phyloP scores from a whole-genome alignment of 106 monocot genomes.

The Xerophyta viscosa region DNA sequence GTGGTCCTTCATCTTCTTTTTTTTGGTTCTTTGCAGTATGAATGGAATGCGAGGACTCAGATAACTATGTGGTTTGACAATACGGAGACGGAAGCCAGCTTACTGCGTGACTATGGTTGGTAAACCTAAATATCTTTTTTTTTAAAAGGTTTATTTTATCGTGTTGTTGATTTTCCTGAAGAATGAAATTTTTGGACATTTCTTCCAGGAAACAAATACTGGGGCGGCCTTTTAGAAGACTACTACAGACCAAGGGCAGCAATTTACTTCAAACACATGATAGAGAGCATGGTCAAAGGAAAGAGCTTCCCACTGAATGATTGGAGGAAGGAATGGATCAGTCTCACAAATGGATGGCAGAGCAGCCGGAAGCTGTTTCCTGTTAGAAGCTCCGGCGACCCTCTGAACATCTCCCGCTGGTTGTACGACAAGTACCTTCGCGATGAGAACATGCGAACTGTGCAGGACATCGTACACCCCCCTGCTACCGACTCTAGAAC shows the following conservation, averaged over 20 bases:
- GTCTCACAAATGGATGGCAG: constrained; percentile 59
- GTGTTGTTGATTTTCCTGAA: too few species aligned
- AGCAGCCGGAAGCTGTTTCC: constrained; percentile 29
- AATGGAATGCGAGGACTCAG: constrained; percentile 70
- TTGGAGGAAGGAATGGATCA: constrained; percentile 62
- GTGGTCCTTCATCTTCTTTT: too few species aligned
- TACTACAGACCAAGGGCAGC: constrained; percentile 43
- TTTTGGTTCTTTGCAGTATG: too few species aligned
- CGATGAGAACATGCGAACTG: background rate
- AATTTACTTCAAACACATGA: constrained; percentile 44
- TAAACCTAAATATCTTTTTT: too few species aligned
- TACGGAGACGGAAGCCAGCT: constrained; percentile 37
- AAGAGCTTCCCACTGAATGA: constrained; percentile 29
- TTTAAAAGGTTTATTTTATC: too few species aligned
- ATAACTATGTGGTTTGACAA: constrained; percentile 78
- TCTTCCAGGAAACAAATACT: constrained; percentile 51
- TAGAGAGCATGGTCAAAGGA: constrained; percentile 28
- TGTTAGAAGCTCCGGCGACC: constrained; percentile 25
- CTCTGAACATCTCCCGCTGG: constrained; percentile 33
- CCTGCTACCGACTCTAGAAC: background rate
- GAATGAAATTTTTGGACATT: background rate
- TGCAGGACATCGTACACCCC: background rate
- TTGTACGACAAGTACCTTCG: constrained; percentile 38
- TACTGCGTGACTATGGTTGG: constrained; percentile 56
- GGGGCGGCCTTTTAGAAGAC: constrained; percentile 49